phyloP scores from a whole-genome alignment of 257 asterid species.

The Handroanthus guayacan region DNA sequence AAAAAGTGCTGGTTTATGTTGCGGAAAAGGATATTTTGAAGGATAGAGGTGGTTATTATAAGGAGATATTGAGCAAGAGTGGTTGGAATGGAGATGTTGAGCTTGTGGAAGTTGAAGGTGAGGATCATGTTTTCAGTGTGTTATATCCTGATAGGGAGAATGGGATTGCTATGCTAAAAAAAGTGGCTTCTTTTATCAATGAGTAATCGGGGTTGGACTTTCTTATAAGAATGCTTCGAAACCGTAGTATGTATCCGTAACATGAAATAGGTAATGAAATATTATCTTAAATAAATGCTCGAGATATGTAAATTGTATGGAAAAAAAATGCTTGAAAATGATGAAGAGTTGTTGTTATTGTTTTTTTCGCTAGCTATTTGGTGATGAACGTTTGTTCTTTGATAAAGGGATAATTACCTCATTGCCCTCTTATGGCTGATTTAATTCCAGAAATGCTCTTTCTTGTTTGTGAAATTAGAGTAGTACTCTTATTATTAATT shows the following conservation, averaged over 20 bases:
- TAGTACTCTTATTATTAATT: too few relatives aligned
- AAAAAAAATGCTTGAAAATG: too few relatives aligned
- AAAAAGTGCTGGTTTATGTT: constrained; percentile 34
- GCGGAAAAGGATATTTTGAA: constrained; percentile 44
- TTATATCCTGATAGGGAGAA: constrained; percentile 34
- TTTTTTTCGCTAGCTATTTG: too few relatives aligned
- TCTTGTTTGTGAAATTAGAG: too few relatives aligned
- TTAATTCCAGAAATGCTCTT: too few relatives aligned
- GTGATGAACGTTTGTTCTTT: too few relatives aligned
- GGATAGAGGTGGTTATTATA: constrained; percentile 53
- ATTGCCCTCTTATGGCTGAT: too few relatives aligned
- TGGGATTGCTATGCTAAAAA: constrained; percentile 44
- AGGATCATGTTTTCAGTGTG: constrained; percentile 57
- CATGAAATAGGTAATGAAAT: not conserved
- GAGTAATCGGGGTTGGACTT: not conserved
- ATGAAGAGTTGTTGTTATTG: too few relatives aligned
- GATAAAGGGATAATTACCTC: too few relatives aligned
- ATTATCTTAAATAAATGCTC: too few relatives aligned
- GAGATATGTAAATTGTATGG: too few relatives aligned
- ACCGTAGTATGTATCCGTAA: too few relatives aligned
- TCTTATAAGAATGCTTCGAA: not conserved
- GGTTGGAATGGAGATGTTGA: constrained; percentile 61
- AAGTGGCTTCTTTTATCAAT: constrained; percentile 35
- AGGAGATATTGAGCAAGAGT: constrained; percentile 45
- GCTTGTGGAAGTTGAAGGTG: constrained; percentile 56